Evolutionary conservation across 495 filamentous ascomycete genomes (phyloP), one percentile per base, ranked within the genome.

Genomic region (Penicillium coprophilum): DNA sequence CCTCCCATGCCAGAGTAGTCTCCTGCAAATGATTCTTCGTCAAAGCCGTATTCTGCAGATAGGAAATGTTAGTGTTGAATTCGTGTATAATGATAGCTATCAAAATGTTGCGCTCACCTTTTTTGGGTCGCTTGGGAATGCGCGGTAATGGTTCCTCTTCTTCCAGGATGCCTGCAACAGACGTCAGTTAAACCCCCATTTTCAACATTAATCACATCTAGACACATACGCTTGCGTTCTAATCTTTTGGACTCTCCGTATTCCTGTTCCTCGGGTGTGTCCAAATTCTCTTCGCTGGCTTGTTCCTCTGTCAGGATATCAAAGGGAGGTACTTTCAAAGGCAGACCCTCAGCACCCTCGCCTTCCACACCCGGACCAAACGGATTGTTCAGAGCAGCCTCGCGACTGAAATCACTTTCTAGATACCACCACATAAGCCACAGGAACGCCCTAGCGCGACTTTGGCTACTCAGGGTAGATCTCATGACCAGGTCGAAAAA

Each of bases 361-460:
- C 77, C 81, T 32, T 78, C 87, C 72, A 79, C 69, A 19, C 94
- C 94, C 1, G 84, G 69, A 3, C 95, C 94, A 64, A 96, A 98
- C 0, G 94, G 94, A 69, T 97, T 98, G 54, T 88, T 85, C 39
- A 86, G 75, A 38, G 91, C 90, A 51, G 87, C 89, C 58, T 96
- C 88, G 46, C 82, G 79, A 5, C 86, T 86, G 65, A 96, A 97
- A 67, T 97, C 89, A 49, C 92, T 93, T 73, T 98, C 95, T n/a
- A 97, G 78, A 70, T 98, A 97, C 78, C 90, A 96, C 94, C 94
- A 98, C 86, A 98, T 96, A 57, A 98, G 71, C 94, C 94, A 98
- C 15, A 98, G 74, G 66, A 98, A 98, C 2, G 92, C 93, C 50
- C 74, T 87, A 1, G 95, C 94, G 53, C 94, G 83, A 63, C 87